Evolutionary conservation across 1,284 basidiomycete species (phyloP), one percentile per base, ranked within the genome.

Genomic region (Ustilago trichophora): DNA sequence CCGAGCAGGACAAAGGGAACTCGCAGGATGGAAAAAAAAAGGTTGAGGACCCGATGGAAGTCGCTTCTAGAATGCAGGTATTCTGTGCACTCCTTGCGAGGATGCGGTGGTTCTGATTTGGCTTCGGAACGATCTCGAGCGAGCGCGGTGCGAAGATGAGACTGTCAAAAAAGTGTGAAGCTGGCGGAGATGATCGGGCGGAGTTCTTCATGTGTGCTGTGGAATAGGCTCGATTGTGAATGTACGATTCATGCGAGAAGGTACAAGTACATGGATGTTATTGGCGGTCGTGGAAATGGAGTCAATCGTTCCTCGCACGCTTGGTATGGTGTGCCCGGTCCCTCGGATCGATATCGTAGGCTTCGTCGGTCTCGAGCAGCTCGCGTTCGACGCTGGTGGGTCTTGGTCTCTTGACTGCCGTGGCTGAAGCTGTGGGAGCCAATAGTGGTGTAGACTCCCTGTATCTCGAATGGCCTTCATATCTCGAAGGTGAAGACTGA

Each of bases 301-400:
- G 12, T 57, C 47, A 66, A 40, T 66, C 56, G 19, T 66, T 66
- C n/a, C 63, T 47, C 4, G 63, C 19, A 3, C 63, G 63, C 44
- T 66, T 66, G 44, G 25, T 27, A 13, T 50, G 51, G 37, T 47
- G 38, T 10, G 22, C 16, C 7, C 41, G 34, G n/a, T 54, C 44
- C 8, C 52, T n/a, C 1, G 45, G 27, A 22, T 36, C 53, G 4
- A 18, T 13, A 33, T 42, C 37, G 22, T 59, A 59, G 9, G 7
- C 43, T 4, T 42, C 48, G 1, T 55, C 63, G 8, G 41, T 45
- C 19, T 66, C 56, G 32, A 52, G 50, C 31, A 65, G 26, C 11
- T 65, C 62, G 11, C 47, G 41, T 24, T 65, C 62, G 8, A 43
- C 51, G 15, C 50, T 54, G 1, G 35, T 37, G 4, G 62, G 51